Percentiles rank a stretch among this genome's conserved stretches.
Evolutionary conservation across 805 yeast species (phyloP).

Genomic region (Wickerhamia fluorescens): DNA sequence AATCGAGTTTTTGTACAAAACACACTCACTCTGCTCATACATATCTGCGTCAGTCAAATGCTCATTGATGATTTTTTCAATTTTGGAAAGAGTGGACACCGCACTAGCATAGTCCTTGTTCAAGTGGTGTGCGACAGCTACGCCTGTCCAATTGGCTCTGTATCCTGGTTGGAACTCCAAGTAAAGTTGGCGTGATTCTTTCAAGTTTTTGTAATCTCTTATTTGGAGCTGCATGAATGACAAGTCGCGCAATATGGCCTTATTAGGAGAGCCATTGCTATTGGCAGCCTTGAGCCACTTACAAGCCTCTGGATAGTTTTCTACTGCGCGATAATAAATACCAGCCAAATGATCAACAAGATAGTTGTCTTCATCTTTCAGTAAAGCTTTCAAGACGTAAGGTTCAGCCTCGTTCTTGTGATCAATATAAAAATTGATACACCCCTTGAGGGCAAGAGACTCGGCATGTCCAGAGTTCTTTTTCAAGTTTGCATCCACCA

Average conservation of each 20-base stretch:
- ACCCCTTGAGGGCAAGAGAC: constrained; percentile 78
- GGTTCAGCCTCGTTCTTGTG: constrained; percentile 58
- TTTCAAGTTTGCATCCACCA: constrained; percentile 69
- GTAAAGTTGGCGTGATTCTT: constrained; percentile 57
- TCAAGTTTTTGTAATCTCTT: constrained; percentile 61
- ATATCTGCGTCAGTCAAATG: constrained; percentile 59
- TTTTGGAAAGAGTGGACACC: constrained; percentile 61
- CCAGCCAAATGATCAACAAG: constrained; percentile 83
- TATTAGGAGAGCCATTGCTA: constrained; percentile 72
- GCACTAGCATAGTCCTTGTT: constrained; percentile 62
- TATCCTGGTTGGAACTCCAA: constrained; percentile 73
- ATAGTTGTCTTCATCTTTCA: constrained; percentile 53
- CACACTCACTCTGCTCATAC: constrained; percentile 76
- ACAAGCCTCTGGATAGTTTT: constrained; percentile 69
- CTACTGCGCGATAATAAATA: constrained; percentile 64
- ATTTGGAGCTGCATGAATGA: constrained; percentile 72
- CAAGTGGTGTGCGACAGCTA: constrained; percentile 80
- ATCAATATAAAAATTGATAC: constrained; percentile 40
- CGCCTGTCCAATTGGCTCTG: constrained; percentile 85
- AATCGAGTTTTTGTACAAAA: constrained; percentile 63
- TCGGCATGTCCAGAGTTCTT: constrained; percentile 73
- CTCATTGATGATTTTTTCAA: constrained; percentile 68
- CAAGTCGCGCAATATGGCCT: constrained; percentile 74
- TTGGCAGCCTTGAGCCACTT: constrained; percentile 70
- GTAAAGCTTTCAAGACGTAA: constrained; percentile 54